Percentiles rank a stretch among this genome's conserved stretches.
Conservation (phyloP, 1,139 yeast species). For the Yamadazyma atlantica region DNA sequence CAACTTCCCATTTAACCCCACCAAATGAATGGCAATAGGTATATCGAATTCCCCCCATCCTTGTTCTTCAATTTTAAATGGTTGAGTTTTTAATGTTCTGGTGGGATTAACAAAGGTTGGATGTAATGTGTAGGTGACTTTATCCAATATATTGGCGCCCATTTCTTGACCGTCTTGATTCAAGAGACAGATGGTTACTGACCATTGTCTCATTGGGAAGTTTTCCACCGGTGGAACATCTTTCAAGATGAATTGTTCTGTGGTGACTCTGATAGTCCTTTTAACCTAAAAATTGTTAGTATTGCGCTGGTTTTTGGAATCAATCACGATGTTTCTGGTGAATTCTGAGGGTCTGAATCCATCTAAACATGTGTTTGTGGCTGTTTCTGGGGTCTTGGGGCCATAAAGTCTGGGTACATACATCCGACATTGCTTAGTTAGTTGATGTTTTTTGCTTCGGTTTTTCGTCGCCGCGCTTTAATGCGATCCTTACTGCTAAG, state of each 20-base stretch:
- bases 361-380: no score
- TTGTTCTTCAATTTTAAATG: conserved; percentile 88
- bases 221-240: conserved; percentile 88
- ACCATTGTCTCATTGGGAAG: conserved; percentile 97
- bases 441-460: conserved; percentile 1
- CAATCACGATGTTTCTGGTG: no score
- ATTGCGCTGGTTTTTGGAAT: background rate
- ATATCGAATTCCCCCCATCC: conserved; percentile 99
- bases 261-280: conserved; percentile 86
- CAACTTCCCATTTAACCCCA: conserved; percentile 66
- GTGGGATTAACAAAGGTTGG: conserved; percentile 93
- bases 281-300: conserved; percentile 50
- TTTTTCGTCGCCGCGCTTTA: background rate
- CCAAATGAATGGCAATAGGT: conserved; percentile 71
- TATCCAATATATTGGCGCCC: conserved; percentile 87
- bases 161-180: conserved; percentile 80
- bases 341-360: no score
- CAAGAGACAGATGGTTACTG: conserved; percentile 70
- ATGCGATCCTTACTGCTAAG: background rate
- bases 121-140: conserved; percentile 89
- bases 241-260: conserved; percentile 78
- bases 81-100: conserved; percentile 76
- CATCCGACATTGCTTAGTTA: conserved; percentile 14
- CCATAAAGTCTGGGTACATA: conserved; percentile 14
- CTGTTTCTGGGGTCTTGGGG: no score